Evolutionary conservation across 1,139 yeast species (phyloP).

Genomic region (Protomyces gravidus): DNA sequence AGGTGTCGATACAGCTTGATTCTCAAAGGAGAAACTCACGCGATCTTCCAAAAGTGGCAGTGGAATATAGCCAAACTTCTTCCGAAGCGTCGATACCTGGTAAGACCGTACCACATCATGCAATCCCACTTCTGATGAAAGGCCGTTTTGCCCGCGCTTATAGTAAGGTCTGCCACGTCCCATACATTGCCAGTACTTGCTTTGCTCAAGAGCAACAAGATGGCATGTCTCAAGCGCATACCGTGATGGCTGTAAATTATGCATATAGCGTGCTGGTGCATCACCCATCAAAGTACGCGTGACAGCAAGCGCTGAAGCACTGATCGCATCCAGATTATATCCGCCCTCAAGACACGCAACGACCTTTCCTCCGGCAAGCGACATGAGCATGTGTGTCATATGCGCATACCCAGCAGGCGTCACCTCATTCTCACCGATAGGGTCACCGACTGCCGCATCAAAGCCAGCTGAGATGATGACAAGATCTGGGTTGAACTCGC

Average conservation of each 20-base stretch:
- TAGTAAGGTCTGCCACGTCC: constrained; percentile 54
- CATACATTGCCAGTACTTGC: constrained; percentile 83
- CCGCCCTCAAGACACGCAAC: constrained; percentile 96
- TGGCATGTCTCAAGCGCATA: constrained; percentile 75
- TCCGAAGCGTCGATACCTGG: constrained; percentile 58
- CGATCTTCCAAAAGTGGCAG: constrained; percentile 62
- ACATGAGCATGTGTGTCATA: constrained; percentile 88
- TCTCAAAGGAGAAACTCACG: constrained; percentile 53
- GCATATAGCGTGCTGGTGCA: constrained; percentile 67
- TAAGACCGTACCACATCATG: constrained; percentile 69
- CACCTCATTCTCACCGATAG: constrained; percentile 95
- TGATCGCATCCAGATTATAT: constrained; percentile 84
- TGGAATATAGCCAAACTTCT: constrained; percentile 56
- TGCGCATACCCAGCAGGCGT: constrained; percentile 95
- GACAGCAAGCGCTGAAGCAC: constrained; percentile 85
- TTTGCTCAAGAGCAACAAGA: constrained; percentile 73
- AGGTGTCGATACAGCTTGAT: constrained; percentile 60
- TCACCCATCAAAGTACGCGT: constrained; percentile 90
- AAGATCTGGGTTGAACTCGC: constrained; percentile 88
- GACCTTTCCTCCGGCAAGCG: constrained; percentile 78
- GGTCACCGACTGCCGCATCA: constrained; percentile 98
- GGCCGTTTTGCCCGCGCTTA: not conserved
- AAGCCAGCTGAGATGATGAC: constrained; percentile 90
- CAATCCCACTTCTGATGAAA: constrained; percentile 23
- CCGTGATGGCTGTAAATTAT: constrained; percentile 54